Evolutionary conservation across 768 basidiomycete genomes (phyloP), one percentile per base, ranked within the genome.

Genomic region (Mycena leptocephala): DNA sequence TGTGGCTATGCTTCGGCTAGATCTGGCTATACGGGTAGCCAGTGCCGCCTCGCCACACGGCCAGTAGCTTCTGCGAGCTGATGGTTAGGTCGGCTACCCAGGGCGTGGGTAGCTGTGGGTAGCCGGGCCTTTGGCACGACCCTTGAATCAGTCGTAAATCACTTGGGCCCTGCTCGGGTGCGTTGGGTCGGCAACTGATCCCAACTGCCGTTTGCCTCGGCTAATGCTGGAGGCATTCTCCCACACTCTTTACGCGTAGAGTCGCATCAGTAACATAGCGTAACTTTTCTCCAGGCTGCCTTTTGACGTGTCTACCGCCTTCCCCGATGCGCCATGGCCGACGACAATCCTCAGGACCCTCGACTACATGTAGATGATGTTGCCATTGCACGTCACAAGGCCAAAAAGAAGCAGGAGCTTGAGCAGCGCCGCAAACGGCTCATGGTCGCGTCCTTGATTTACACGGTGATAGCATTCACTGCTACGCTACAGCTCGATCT

Each of bases 151-250:
- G n/a, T n/a, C n/a, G n/a, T n/a, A n/a, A n/a, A n/a, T n/a, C n/a
- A n/a, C 26, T 58, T 16, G 43, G 62, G 62, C 62, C 62, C 62
- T 63, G 62, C 37, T 63, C 62, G 62, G 62, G 62, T 28, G 62
- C n/a, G 8, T 26, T 18, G 62, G 39, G 1, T 63, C 26, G 62
- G 62, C 24, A 43, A 18, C 26, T 1, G 24, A 43, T 63, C 8
- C 62, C 62, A 63, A 63, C 43, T 20, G 37, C 39, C 41, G 7
- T 4, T 2, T 28, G 62, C 18, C 24, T 63, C 62, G 62, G 62
- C 37, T 63, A 63, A 24, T 14, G 28, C 56, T 35, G 30, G 3
- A 41, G 24, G 32, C 37, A 41, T 1, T 63, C 62, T 66, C 64
- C 64, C 64, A 66, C 46, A 46, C 26, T 4, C 5, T 33, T 1